Base-by-base conservation (phyloP, 441 rosid genomes). In the Omphalea diandra region DNA sequence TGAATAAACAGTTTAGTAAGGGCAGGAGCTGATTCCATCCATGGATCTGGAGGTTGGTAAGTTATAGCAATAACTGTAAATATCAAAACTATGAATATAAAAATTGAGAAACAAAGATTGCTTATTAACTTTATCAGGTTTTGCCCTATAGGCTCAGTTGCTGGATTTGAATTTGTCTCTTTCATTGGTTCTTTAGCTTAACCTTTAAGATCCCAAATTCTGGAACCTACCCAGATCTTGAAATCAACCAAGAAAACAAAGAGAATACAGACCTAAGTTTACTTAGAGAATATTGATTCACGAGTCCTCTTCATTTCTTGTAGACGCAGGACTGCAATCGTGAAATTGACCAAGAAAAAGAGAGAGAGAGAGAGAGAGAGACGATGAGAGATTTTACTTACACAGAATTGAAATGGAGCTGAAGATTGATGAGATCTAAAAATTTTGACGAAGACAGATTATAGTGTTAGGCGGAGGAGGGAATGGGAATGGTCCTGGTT, bases 41-140 rank as follows among this genome's bases (percentile, higher is more conserved):
- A 92, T 73, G 97, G 97, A 88, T 94, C 98, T 68, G 94, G 97
- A 14, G 98, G 98, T 70, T 92, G 97, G 78, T 94, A 92, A 40
- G 97, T 92, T 76, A 92, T 83, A 58, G 98, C 98, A 74, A 94
- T 82, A 36, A 87, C 97, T 0, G 97, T 90, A 73, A 94, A 86
- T 1, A 92, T 86, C 70, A 94, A 80, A 47, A 94, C 98, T 2
- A 89, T 75, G 88, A 94, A 85, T 24, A 94, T 96, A 67, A 94
- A 92, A 47, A 83, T 88, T n/a, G 99, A 90, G 87, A 94, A 94
- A 65, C 98, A 94, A 46, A 94, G 79, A 77, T 90, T 94, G 86
- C 94, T 88, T 60, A 91, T 90, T 31, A 87, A 79, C 73, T 87
- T 90, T 53, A 94, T 90, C 61, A 92, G 81, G 66, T 94, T 88